These are phyloP conservation scores for Neofusicoccum cordaticola DNA, from an alignment of 2,329 filamentous ascomycete genomes.

Conservation along the genomic window DNA sequence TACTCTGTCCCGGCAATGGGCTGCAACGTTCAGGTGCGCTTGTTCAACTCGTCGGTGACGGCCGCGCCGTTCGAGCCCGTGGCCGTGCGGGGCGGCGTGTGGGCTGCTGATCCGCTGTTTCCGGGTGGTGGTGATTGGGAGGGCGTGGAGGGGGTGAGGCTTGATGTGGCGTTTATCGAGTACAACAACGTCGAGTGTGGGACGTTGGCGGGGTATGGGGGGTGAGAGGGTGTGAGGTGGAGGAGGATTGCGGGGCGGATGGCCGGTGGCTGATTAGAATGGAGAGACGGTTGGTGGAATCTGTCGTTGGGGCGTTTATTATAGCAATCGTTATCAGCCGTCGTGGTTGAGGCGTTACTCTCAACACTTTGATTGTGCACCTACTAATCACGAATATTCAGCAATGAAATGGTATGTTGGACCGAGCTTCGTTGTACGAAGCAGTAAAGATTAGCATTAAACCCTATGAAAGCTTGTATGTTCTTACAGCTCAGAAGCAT, in stretches of 20 bases:
- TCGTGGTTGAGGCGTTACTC: too few species aligned
- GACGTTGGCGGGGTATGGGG: conserved; percentile 20
- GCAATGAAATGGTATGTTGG: too few species aligned
- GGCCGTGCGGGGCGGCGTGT: conserved; percentile 33
- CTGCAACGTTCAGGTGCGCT: conserved; percentile 46
- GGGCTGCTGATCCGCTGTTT: conserved; percentile 30
- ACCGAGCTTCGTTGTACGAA: too few species aligned
- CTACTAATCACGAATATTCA: too few species aligned
- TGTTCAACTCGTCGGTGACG: conserved; percentile 48
- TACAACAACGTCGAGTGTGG: conserved; percentile 34
- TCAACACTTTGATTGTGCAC: too few species aligned
- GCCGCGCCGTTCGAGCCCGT: conserved; percentile 31
- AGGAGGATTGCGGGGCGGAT: not conserved
- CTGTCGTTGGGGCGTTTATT: too few species aligned
- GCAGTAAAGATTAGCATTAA: too few species aligned
- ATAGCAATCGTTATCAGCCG: too few species aligned
- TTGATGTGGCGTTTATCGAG: conserved; percentile 42
- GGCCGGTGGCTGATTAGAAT: too few species aligned
- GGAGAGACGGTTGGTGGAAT: too few species aligned
- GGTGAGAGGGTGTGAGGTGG: not conserved
- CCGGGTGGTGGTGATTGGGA: conserved; percentile 19
- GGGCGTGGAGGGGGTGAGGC: conserved; percentile 32
- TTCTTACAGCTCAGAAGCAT: too few species aligned
- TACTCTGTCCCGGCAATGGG: conserved; percentile 39
- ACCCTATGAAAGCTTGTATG: too few species aligned